phyloP scores from a whole-genome alignment of 1,284 basidiomycete genomes.

The Apiotrichum mycotoxinovorans region DNA sequence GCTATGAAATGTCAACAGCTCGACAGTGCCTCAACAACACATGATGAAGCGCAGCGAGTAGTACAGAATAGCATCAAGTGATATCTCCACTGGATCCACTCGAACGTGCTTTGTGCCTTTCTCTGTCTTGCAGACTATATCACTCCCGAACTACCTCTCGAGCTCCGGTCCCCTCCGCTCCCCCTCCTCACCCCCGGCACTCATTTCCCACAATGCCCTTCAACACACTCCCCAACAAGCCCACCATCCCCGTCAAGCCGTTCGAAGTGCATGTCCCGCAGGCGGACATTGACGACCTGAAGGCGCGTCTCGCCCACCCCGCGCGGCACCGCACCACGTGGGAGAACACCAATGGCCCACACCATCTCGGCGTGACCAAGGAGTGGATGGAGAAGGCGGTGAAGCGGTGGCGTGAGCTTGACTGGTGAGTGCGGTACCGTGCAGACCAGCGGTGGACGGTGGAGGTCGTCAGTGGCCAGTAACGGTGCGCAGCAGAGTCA shows the following conservation, averaged over 20 bases:
- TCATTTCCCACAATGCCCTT: conserved; percentile 15
- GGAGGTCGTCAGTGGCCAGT: too few relatives aligned
- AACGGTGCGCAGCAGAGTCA: too few relatives aligned
- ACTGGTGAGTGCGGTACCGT: conserved; percentile 25
- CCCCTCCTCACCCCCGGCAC: background rate
- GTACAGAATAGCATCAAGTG: too few relatives aligned
- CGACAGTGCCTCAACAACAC: too few relatives aligned
- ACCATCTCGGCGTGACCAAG: conserved; percentile 25
- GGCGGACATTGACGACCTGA: conserved; percentile 34
- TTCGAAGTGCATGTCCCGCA: conserved; percentile 32
- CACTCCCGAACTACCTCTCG: too few relatives aligned
- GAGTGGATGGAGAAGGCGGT: conserved; percentile 28
- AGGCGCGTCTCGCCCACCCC: conserved; percentile 23
- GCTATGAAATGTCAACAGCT: too few relatives aligned
- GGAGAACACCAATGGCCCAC: conserved; percentile 31
- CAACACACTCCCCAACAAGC: conserved; percentile 25
- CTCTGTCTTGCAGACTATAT: too few relatives aligned
- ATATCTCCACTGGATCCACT: too few relatives aligned
- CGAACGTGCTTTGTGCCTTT: too few relatives aligned
- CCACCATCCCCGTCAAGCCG: conserved; percentile 30
- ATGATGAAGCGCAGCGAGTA: too few relatives aligned
- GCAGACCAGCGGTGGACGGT: background rate
- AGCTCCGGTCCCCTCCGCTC: background rate
- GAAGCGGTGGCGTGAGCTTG: conserved; percentile 25
- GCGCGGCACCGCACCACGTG: conserved; percentile 30